A percentile compares a stretch with the other conserved stretches of the same genome.
Conservation (phyloP, 257 asterid genomes). For the Fraxinus anomala region DNA sequence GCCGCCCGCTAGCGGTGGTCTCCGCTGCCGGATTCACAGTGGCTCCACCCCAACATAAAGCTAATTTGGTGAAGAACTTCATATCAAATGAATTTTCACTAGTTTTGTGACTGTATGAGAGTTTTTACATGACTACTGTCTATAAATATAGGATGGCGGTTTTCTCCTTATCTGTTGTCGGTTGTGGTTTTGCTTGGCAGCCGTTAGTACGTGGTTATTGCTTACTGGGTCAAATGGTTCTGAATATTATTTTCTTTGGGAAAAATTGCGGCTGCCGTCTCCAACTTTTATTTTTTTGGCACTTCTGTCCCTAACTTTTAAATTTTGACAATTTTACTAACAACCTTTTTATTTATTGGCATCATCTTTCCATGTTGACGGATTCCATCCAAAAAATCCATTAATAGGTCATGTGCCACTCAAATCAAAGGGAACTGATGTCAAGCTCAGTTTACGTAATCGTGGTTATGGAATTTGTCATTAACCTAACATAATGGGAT, state of each 20-base stretch:
- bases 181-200: slow-evolving; percentile 11
- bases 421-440: background rate
- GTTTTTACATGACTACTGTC: background rate
- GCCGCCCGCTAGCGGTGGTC: background rate
- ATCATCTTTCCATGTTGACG: background rate
- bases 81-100: slow-evolving; percentile 17
- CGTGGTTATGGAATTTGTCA: background rate
- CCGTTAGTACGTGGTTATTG: background rate
- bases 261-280: background rate
- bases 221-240: slow-evolving; percentile 11
- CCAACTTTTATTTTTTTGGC: background rate
- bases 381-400: background rate
- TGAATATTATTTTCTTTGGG: background rate
- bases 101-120: background rate
- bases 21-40: slow-evolving; percentile 29
- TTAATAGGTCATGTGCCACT: background rate
- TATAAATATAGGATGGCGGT: slow-evolving; percentile 11
- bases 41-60: slow-evolving; percentile 47
- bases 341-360: background rate
- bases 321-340: background rate
- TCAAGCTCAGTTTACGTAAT: background rate
- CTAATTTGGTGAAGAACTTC: slow-evolving; percentile 41
- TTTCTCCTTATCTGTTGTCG: slow-evolving; percentile 12
- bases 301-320: background rate
- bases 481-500: background rate